These are phyloP conservation scores for Endothia cerciana DNA, from an alignment of 2,329 filamentous ascomycete species.

Conservation along the genomic window DNA sequence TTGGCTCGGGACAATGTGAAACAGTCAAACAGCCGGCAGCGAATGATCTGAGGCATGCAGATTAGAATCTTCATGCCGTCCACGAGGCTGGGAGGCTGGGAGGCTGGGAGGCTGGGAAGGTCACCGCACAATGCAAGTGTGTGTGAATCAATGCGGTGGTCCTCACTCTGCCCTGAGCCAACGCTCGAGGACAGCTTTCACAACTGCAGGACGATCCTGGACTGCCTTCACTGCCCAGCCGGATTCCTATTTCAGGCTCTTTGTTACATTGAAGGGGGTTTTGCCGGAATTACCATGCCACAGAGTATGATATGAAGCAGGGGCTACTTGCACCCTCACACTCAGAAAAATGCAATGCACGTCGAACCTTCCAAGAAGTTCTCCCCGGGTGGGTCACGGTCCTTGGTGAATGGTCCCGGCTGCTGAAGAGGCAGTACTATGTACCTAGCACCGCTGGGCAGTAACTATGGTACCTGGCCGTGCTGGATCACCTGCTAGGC, in stretches of 20 bases:
- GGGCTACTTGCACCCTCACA: not conserved
- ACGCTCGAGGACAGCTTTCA: slow-evolving; percentile 6
- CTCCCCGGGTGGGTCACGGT: slow-evolving; percentile 12
- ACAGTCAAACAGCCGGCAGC: not conserved
- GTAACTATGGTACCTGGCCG: no score
- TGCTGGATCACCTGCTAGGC: slow-evolving; percentile 3
- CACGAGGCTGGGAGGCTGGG: not conserved
- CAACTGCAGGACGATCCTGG: not conserved
- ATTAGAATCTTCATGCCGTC: not conserved
- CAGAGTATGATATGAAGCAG: slow-evolving; percentile 7
- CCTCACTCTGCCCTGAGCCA: not conserved
- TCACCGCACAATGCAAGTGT: not conserved
- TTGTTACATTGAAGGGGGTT: slow-evolving; percentile 3
- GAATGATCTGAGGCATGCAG: not conserved
- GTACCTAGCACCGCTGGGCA: not conserved
- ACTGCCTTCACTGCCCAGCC: no score
- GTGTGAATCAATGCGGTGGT: not conserved
- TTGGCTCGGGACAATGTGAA: not conserved
- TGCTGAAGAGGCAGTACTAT: slow-evolving; percentile 15
- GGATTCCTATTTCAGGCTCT: not conserved
- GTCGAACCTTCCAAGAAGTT: slow-evolving; percentile 28
- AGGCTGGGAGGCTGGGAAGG: no score
- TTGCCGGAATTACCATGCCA: slow-evolving; percentile 14
- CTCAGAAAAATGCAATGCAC: no score
- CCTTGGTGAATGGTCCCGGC: slow-evolving; percentile 21